Base-by-base conservation (phyloP, 1,284 basidiomycete genomes). In the Cryptococcus deneoformans region DNA sequence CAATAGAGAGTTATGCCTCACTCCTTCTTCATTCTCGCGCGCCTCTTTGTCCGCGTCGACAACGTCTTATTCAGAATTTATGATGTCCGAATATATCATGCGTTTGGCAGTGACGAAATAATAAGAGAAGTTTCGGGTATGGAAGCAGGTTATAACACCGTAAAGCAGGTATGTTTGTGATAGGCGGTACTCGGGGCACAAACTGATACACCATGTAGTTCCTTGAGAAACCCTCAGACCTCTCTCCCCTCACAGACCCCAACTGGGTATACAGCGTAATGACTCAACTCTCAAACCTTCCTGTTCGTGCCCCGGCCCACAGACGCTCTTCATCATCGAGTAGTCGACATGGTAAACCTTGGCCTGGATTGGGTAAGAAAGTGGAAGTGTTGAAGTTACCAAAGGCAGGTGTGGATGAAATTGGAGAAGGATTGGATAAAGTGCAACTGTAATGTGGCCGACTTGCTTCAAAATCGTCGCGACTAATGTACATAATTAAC, bases 21-120 rank as follows among this genome's bases (percentile, higher is more conserved):
- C n/a, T 95, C 89, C 51, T 83, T 97, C 65, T 95, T 98, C 76
- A 85, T 98, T 61, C 85, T 99, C 8, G 84, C 87, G 1, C 84
- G 96, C 6, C 92, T 97, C 75, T 92, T 90, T n/a, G 81, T 99
- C 5, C 85, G 96, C 20, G 93, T 99, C 49, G 96, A 99, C 75
- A 85, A 89, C 56, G 96, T 99, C 45, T 83, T 98, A 44, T 99
- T 99, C 79, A 84, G 96, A 44, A 84, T 87, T 42, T 87, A 86
- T 67, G 96, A 99, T 68, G 94, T 93, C 0, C 83, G 96, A 43
- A 80, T 97, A 61, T 99, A 91, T 70, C 89, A 94, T 71, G 86
- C 87, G 1, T 93, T 98, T 64, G 73, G 71, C 0, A 65, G 69
- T 10, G 58, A 64, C 50, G 76, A 82, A 45, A 75, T 98, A 43